Base-by-base conservation (phyloP, 331 rosid species). In the Malus hybrid region DNA sequence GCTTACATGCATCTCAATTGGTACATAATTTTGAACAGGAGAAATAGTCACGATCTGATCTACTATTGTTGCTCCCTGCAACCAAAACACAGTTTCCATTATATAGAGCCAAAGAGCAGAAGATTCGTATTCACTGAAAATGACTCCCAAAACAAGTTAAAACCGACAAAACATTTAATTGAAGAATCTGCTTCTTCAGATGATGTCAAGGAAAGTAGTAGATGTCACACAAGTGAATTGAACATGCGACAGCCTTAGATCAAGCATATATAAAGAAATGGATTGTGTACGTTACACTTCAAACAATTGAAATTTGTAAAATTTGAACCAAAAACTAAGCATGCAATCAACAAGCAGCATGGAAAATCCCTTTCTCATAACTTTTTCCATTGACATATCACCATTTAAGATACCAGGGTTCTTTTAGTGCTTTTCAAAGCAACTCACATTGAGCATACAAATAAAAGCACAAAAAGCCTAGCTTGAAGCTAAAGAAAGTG, bases 11-110 rank as follows among this genome's bases (percentile, higher is more conserved):
- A 73, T 80, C 78, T 87, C 90, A 79, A 4, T 88, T 56, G 83
- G 83, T 48, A 86, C 89, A 80, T 91, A 87, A 84, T 91, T 88
- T 81, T 91, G 91, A 54, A 79, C 92, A 52, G 90, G 88, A 73
- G 87, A 80, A 81, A 93, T 89, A 73, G 77, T 87, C 84, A 93
- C 97, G 63, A 93, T 83, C 83, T 86, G 88, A 74, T 93, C 98
- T 29, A 93, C 92, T 70, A 93, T 91, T 29, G 98, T 93, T 81
- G 98, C 98, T 79, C 98, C 98, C 98, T 91, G 88, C 67, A 78
- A 78, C 75, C 81, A 52, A 77, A 59, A 75, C 50, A 77, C 74
- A 65, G 15, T 62, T 59, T 64, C 80, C 72, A 80, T 18, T 74
- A 33, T 29, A 36, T 39, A 36, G 19, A 71, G 70, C 61, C 67